Base-by-base conservation (phyloP, 1,139 yeast species). In the Debaryomycetaceae sp. region DNA sequence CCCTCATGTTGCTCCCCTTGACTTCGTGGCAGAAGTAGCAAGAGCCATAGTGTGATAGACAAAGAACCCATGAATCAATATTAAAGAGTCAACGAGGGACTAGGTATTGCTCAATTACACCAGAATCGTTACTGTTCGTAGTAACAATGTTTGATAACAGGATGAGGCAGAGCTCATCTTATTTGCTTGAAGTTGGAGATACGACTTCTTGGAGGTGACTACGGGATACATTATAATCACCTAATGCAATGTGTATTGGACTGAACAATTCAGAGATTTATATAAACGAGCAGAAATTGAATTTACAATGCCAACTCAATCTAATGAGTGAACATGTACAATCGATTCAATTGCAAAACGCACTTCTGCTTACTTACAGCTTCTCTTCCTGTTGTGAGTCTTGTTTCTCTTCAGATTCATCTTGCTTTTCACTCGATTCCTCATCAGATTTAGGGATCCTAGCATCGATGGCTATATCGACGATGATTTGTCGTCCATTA, bases 391-490 rank as follows among this genome's bases (percentile, higher is more conserved):
- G 31, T 27, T 27, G 31, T 11, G 31, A 27, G 31, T 27, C 11
- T 27, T 7, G 31, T 27, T 27, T 27, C 11, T 27, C 4, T 3
- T 27, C 31, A 27, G 31, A 27, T 7, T 27, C 31, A 27, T 27
- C 31, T 27, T 27, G 31, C 31, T 27, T 27, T 11, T 27, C 31
- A 27, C 11, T 11, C 3, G 31, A 27, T 2, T 27, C 53, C 38
- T 57, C 63, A 4, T 45, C 51, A 30, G 39, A 24, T 39, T 55
- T 60, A 43, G 69, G 70, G 37, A 62, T 54, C 53, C 64, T 65
- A 24, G 72, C 66, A 57, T 81, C 83, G 52, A 81, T 67, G 31
- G 88, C 87, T 52, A 78, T 71, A 46, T 78, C 80, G 49, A 80
- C 81, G 43, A 72, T 66, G 48, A 83, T 66, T 44, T 68, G 68